A percentile compares a stretch with the other conserved stretches of the same genome.
Evolutionary conservation across 495 filamentous ascomycete genomes (phyloP).

Genomic region (Neurospora terricola): DNA sequence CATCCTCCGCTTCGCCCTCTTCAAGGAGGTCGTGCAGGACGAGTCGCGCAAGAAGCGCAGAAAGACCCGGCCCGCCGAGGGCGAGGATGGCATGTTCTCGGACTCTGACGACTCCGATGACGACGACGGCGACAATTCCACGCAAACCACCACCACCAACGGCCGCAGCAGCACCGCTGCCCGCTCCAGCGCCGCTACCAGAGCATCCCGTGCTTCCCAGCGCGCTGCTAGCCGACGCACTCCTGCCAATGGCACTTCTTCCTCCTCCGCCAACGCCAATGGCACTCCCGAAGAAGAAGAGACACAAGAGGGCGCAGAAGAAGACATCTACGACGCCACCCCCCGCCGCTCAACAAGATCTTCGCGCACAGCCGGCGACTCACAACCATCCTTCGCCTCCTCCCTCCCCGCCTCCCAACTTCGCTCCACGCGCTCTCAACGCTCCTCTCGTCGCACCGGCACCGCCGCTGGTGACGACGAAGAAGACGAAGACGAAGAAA

Average conservation of each 20-base stretch:
- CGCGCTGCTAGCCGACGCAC: slow-evolving; percentile 17
- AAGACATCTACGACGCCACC: slow-evolving; percentile 30
- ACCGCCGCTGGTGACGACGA: background rate
- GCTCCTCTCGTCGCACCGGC: background rate
- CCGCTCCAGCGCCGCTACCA: slow-evolving; percentile 11
- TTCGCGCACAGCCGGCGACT: slow-evolving; percentile 11
- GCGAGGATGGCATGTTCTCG: slow-evolving; percentile 18
- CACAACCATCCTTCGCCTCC: slow-evolving; percentile 37
- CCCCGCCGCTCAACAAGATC: slow-evolving; percentile 27
- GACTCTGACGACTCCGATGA: slow-evolving; percentile 23
- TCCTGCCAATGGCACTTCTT: background rate
- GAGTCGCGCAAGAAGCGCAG: slow-evolving; percentile 69
- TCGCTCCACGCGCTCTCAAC: slow-evolving; percentile 21
- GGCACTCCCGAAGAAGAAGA: slow-evolving; percentile 11
- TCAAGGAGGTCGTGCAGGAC: slow-evolving; percentile 92
- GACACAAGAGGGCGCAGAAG: slow-evolving; percentile 21
- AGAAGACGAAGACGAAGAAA: slow-evolving; percentile 28
- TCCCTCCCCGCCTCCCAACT: slow-evolving; percentile 37
- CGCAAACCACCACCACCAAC: slow-evolving; percentile 2
- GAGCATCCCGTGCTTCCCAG: slow-evolving; percentile 13
- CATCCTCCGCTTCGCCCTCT: slow-evolving; percentile 90
- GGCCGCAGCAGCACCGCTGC: background rate
- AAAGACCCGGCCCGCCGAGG: slow-evolving; percentile 36
- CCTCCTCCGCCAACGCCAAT: background rate
- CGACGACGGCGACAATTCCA: slow-evolving; percentile 30